phyloP scores from a whole-genome alignment of 208 protist species.

The Acanthamoeba divionensis region DNA sequence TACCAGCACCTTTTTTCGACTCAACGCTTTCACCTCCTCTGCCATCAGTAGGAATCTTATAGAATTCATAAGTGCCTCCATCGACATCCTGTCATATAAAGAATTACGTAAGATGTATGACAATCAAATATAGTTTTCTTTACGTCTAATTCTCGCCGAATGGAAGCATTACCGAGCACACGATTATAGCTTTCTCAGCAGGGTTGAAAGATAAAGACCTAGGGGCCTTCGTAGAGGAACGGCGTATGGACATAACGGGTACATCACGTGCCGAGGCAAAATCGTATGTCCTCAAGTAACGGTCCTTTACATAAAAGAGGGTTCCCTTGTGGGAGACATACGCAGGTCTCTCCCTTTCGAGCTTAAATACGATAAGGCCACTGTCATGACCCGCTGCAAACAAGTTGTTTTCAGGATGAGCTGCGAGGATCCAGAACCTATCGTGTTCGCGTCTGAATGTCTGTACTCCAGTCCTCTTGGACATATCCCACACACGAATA shows the following conservation, averaged over 20 bases:
- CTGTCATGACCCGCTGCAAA: constrained; percentile 96
- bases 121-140: not conserved
- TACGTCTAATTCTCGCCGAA: not conserved
- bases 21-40: constrained; percentile 57
- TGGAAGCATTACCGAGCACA: constrained; percentile 38
- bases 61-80: constrained; percentile 85
- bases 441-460: constrained; percentile 92
- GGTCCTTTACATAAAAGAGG: constrained; percentile 81
- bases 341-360: constrained; percentile 93
- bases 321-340: constrained; percentile 68
- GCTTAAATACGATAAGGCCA: constrained; percentile 97
- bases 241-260: constrained; percentile 62
- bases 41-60: constrained; percentile 70
- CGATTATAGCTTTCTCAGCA: constrained; percentile 57
- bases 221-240: not conserved
- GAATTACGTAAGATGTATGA: constrained; percentile 52
- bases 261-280: constrained; percentile 64
- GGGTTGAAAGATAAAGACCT: constrained; percentile 67
- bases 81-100: constrained; percentile 74
- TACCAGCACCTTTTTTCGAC: constrained; percentile 75
- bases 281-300: constrained; percentile 74
- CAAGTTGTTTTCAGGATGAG: constrained; percentile 90
- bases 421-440: constrained; percentile 97
- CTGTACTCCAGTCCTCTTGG: constrained; percentile 80
- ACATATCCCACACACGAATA: constrained; percentile 91